Evolutionary conservation across 2,329 filamentous ascomycete species (phyloP).

Genomic region (Byssothecium circinans): DNA sequence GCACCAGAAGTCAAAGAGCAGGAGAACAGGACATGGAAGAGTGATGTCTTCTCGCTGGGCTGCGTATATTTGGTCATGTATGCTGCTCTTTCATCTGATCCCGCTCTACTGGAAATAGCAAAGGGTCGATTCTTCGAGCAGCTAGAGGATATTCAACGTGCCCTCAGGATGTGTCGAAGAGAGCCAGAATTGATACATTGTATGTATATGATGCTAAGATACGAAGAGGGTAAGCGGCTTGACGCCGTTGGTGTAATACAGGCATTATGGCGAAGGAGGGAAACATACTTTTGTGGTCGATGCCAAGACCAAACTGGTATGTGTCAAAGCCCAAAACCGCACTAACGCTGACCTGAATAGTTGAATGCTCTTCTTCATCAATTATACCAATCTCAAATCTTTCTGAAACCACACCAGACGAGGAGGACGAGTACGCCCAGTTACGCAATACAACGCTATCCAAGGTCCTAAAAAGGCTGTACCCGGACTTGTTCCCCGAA

Average conservation of each 20-base stretch:
- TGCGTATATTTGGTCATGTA: conserved; percentile 12
- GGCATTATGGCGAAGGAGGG: neutral
- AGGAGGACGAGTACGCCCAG: neutral
- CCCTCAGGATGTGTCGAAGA: neutral
- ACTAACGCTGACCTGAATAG: neutral
- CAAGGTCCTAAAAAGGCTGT: too few relatives aligned
- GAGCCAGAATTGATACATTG: neutral
- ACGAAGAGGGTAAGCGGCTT: neutral
- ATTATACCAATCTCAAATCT: neutral
- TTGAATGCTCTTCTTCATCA: neutral
- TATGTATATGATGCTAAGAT: neutral
- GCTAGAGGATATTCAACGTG: neutral
- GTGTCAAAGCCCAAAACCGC: neutral
- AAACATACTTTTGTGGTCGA: neutral
- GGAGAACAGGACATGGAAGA: conserved; percentile 12
- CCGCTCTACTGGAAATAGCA: neutral
- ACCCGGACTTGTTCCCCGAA: too few relatives aligned
- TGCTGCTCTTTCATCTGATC: neutral
- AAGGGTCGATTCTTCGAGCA: neutral
- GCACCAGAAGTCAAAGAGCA: conserved; percentile 19
- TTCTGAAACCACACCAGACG: neutral
- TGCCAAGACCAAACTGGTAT: neutral
- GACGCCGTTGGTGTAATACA: neutral
- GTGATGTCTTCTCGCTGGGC: conserved; percentile 12
- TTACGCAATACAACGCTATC: neutral